Evolutionary conservation across 2,329 filamentous ascomycete species (phyloP).

Genomic region (Cadophora malorum): DNA sequence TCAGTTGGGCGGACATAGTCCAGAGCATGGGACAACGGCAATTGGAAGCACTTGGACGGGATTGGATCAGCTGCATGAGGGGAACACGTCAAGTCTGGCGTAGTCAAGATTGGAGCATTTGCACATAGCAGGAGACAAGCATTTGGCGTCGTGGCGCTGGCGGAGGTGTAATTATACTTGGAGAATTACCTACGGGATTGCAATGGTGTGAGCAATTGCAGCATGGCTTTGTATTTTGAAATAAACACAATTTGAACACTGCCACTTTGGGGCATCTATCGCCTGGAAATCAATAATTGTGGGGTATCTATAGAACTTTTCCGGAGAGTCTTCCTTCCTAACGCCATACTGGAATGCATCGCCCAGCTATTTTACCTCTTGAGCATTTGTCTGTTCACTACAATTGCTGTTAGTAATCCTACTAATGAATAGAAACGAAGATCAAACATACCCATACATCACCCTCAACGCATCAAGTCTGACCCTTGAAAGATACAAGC

Average conservation of each 20-base stretch:
- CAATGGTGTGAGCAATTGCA: not conserved
- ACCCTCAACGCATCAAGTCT: constrained; percentile 62
- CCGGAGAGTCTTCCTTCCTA: not conserved
- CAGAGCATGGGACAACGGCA: not conserved
- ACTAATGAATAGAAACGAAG: not conserved
- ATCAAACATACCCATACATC: constrained; percentile 43
- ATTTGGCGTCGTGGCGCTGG: constrained; percentile 14
- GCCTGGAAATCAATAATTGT: not conserved
- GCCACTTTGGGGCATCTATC: not conserved
- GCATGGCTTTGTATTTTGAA: constrained; percentile 5
- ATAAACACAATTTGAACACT: not conserved
- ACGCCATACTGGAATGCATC: not conserved
- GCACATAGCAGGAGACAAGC: constrained; percentile 2
- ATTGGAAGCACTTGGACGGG: not conserved
- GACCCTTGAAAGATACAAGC: constrained; percentile 62
- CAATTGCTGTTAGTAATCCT: constrained; percentile 15
- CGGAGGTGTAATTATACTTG: constrained; percentile 5
- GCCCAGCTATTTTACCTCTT: constrained; percentile 8
- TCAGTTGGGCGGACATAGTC: not conserved
- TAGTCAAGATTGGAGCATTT: constrained; percentile 4
- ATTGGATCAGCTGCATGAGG: not conserved
- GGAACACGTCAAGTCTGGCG: not conserved
- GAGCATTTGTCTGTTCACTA: constrained; percentile 46
- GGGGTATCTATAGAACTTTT: constrained; percentile 17
- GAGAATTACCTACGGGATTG: not conserved